Evolutionary conservation across 73 alveolate species (phyloP).

Genomic region (Paramecium sonneborni): DNA sequence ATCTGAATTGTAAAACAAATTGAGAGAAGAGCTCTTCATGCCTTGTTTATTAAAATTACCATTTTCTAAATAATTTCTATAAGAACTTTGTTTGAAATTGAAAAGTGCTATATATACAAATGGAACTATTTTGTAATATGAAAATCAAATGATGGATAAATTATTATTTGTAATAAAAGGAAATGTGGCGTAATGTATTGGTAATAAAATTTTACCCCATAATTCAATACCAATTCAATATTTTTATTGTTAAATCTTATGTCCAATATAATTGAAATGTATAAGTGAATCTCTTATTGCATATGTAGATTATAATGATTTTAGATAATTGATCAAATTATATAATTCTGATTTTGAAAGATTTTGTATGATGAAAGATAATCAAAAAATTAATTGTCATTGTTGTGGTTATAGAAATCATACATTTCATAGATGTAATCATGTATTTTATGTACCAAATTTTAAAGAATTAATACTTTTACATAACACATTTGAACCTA

Average conservation of each 20-base stretch:
- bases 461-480: background rate
- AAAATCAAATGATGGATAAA: constrained; percentile 19
- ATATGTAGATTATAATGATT: background rate
- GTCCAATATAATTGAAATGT: background rate
- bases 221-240: background rate
- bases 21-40: background rate
- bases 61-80: background rate
- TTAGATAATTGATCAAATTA: background rate
- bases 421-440: background rate
- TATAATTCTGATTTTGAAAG: background rate
- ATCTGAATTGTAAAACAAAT: background rate
- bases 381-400: background rate
- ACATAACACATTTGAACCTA: background rate
- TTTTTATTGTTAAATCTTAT: background rate
- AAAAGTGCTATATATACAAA: background rate
- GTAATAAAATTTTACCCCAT: background rate
- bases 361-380: constrained; percentile 19
- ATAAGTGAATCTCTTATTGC: background rate
- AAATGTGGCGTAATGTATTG: background rate
- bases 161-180: background rate
- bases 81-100: background rate
- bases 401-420: constrained; percentile 48
- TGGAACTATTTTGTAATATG: background rate
- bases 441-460: constrained; percentile 39
- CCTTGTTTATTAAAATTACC: background rate